phyloP scores from a whole-genome alignment of 164 flowering plant species.

The Sextonia rubra region DNA sequence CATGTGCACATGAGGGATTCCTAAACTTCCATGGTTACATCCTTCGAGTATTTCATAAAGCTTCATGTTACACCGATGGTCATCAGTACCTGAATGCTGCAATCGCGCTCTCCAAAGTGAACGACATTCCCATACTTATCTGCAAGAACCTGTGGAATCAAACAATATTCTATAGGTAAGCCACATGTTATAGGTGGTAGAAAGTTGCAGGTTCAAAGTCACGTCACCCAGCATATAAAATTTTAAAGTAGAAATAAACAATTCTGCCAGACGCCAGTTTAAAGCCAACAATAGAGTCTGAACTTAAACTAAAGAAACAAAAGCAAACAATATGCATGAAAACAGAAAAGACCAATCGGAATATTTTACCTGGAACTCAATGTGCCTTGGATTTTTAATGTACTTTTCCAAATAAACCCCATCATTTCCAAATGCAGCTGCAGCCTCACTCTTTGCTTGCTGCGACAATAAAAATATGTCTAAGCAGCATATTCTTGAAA shows the following conservation, averaged over 20 bases:
- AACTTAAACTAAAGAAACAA: background rate
- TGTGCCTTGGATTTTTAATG: constrained; percentile 91
- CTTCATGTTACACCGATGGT: background rate
- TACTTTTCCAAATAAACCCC: constrained; percentile 97
- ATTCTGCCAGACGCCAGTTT: too few species aligned
- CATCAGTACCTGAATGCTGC: constrained; percentile 89
- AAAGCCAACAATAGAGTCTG: background rate
- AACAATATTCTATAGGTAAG: constrained; percentile 6
- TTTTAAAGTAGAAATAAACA: too few species aligned
- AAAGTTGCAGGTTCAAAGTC: too few species aligned
- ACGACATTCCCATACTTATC: constrained; percentile 90
- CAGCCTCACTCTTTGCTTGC: constrained; percentile 99
- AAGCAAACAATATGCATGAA: background rate
- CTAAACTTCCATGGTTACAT: background rate
- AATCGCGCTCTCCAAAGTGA: constrained; percentile 99
- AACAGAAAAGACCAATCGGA: background rate
- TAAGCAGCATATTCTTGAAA: background rate
- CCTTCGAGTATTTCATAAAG: background rate
- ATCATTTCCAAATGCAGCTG: constrained; percentile 98
- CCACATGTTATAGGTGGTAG: too few species aligned
- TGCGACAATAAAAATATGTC: constrained; percentile 13
- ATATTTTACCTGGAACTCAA: constrained; percentile 85
- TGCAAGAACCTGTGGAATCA: constrained; percentile 74
- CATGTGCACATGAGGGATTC: background rate
- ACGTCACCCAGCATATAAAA: too few species aligned